Conservation (phyloP, 164 flowering plant species). For the Tinospora cordifolia region DNA sequence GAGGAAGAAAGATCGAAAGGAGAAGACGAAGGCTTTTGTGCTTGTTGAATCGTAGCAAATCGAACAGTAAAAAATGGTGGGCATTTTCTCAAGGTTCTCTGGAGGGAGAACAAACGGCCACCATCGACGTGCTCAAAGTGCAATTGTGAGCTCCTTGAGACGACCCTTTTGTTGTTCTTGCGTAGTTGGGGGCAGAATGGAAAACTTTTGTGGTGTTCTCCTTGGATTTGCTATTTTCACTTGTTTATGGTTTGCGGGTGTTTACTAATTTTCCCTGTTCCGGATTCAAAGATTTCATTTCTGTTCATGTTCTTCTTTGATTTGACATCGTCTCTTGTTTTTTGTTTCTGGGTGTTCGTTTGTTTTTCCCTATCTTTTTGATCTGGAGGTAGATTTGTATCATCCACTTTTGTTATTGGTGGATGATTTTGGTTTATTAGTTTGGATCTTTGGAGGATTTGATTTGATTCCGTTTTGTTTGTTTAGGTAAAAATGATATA, state of each 20-base stretch:
- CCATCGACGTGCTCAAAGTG: slow-evolving; percentile 74
- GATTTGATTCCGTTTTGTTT: no score
- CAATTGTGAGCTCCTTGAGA: slow-evolving; percentile 38
- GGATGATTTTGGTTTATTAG: no score
- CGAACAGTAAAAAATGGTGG: slow-evolving; percentile 47
- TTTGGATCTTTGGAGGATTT: no score
- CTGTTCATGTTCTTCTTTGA: not conserved
- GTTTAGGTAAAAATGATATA: no score
- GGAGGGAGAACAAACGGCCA: slow-evolving; percentile 29
- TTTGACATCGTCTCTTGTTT: slow-evolving; percentile 1
- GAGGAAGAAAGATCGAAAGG: not conserved
- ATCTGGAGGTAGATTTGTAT: not conserved
- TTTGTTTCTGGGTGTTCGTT: slow-evolving; percentile 6
- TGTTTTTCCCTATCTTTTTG: slow-evolving; percentile 1
- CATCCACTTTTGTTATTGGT: not conserved
- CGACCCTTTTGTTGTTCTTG: not conserved
- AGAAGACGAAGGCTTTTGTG: not conserved
- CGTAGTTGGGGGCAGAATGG: no score
- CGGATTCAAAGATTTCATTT: not conserved
- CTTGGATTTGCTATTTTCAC: no score
- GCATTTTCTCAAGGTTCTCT: slow-evolving; percentile 72
- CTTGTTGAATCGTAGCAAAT: not conserved
- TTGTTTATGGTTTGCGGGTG: no score
- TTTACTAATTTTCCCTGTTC: not conserved
- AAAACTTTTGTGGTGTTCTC: no score